phyloP scores from a whole-genome alignment of 2,329 filamentous ascomycete genomes.

The Fusarium xylarioides region DNA sequence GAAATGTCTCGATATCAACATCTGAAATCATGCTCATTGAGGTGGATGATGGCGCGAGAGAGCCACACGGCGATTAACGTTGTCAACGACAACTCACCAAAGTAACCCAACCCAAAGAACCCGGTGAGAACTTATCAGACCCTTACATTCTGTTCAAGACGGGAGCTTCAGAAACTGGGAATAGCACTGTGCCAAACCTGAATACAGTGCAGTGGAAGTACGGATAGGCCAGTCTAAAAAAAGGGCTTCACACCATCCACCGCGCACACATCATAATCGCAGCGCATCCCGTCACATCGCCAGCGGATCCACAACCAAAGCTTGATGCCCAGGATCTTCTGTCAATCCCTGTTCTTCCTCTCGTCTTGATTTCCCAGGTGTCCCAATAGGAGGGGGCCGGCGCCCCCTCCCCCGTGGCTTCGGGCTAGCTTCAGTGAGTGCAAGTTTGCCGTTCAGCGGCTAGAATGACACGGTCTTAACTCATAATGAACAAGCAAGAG shows the following conservation, averaged over 20 bases:
- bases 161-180: neutral
- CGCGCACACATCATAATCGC: slow-evolving; percentile 10
- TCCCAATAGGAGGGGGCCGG: slow-evolving; percentile 21
- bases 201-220: neutral
- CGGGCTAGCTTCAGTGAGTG: slow-evolving; percentile 9
- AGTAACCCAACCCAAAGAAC: slow-evolving; percentile 35
- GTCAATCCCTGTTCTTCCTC: slow-evolving; percentile 5
- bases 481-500: slow-evolving; percentile 4
- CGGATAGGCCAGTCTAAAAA: slow-evolving; percentile 23
- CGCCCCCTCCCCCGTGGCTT: slow-evolving; percentile 7
- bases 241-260: slow-evolving; percentile 25
- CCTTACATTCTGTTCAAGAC: neutral
- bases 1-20: slow-evolving; percentile 9
- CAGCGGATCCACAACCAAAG: slow-evolving; percentile 32
- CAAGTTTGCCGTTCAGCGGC: neutral
- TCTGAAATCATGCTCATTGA: slow-evolving; percentile 29
- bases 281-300: slow-evolving; percentile 27
- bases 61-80: slow-evolving; percentile 25
- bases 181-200: slow-evolving; percentile 15
- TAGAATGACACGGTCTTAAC: neutral
- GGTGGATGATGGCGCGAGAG: slow-evolving; percentile 32
- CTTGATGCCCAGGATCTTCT: slow-evolving; percentile 30
- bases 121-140: slow-evolving; percentile 25
- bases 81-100: slow-evolving; percentile 24
- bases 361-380: slow-evolving; percentile 1